phyloP scores from a whole-genome alignment of 768 basidiomycete species.

The Pleurotus salmoneostramineus region DNA sequence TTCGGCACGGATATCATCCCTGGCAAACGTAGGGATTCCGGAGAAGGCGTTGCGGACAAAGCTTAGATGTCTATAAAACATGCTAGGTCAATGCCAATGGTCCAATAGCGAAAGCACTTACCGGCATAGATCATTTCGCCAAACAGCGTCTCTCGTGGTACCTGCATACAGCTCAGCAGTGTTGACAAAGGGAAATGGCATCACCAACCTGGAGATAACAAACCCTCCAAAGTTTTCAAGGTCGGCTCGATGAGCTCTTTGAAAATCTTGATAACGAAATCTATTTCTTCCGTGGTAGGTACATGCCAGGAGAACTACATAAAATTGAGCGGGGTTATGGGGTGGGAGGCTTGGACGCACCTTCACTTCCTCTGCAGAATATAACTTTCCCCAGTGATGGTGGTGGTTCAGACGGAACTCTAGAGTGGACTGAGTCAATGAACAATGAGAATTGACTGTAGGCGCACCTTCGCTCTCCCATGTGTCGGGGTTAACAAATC shows the following conservation, averaged over 20 bases:
- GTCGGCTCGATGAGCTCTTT: conserved; percentile 62
- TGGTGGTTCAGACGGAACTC: conserved; percentile 72
- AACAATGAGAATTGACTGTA: background rate
- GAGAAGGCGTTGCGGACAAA: conserved; percentile 73
- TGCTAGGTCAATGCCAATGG: background rate
- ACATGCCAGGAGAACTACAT: conserved; percentile 76
- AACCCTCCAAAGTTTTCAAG: conserved; percentile 46
- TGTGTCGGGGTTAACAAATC: conserved; percentile 74
- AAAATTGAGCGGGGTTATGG: background rate
- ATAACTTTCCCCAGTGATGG: conserved; percentile 77
- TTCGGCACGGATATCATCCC: conserved; percentile 48
- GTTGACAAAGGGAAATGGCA: background rate
- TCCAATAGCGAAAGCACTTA: conserved; percentile 21
- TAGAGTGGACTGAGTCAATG: conserved; percentile 17
- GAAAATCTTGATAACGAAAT: conserved; percentile 70
- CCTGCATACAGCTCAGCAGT: conserved; percentile 21
- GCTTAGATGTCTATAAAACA: conserved; percentile 50
- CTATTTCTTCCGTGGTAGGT: conserved; percentile 65
- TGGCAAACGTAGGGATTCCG: conserved; percentile 66
- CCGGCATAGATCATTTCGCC: conserved; percentile 89
- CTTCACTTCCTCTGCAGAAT: conserved; percentile 63
- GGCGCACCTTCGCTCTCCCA: conserved; percentile 66
- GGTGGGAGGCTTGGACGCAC: conserved; percentile 31
- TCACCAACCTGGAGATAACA: conserved; percentile 48
- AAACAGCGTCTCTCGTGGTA: conserved; percentile 50